Evolutionary conservation across 257 asterid genomes (phyloP), one percentile per base, ranked within the genome.

Genomic region (Nicotiana tabacum): DNA sequence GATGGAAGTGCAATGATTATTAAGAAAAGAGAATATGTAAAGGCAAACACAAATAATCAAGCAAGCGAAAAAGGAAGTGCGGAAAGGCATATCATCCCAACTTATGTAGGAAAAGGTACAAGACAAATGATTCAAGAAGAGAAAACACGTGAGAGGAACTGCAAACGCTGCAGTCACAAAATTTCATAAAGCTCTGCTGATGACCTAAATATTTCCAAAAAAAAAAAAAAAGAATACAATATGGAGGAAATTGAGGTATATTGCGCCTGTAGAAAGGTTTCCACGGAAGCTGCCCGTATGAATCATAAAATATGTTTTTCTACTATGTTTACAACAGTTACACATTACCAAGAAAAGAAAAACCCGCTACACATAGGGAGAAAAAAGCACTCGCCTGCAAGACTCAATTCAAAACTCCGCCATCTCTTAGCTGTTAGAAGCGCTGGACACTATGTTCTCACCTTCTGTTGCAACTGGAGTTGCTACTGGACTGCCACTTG

Each of bases 401-500:
- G 17, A 76, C 64, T 76, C 80, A 27, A 76, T 29, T 51, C 80
- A 76, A 76, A 76, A 76, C 80, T 51, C 27, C 27, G 29, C 64
- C 16, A 76, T 76, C 64, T 64, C 43, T 21, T 81, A 60, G 74
- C 56, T 69, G 80, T 10, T 61, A 8, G 84, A 72, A 80, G 17
- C 55, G 7, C 30, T 29, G 46, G 84, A 35, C 27, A 69, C 39
- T 46, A 72, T 72, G 11, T 48, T 78, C 21, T 83, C 68, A 58
- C 66, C 68, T 48, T 85, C 78, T 3, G 82, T 65, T 30, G 57
- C 68, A 39, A 32, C 85, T 48, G 24, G 79, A 46, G 83, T 78
- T 55, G 78, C 82, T 17, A 57, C 83, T 9, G 81, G 81, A 77
- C 85, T 77, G 57, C 65, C 67, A 51, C 58, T 35, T n/a, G 84